These are phyloP conservation scores for Nissolia schottii DNA, from an alignment of 306 rosid species.

Conservation along the genomic window DNA sequence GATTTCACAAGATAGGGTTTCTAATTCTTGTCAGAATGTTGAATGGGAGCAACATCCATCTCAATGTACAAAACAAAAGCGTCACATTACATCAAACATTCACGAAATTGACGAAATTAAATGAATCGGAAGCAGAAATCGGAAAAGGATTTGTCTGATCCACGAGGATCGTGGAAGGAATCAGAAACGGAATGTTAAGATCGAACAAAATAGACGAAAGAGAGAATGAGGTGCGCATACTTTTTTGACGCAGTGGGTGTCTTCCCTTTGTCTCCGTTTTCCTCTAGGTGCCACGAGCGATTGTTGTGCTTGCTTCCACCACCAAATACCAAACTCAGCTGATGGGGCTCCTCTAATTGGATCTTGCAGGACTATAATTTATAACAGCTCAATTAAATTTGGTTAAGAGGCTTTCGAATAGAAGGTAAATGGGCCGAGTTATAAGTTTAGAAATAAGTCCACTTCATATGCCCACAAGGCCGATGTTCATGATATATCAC, in stretches of 20 bases:
- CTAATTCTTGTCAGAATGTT: neutral
- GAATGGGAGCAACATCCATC: neutral
- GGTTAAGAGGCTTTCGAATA: too few species aligned
- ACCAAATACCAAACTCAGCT: too few species aligned
- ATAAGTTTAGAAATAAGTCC: too few species aligned
- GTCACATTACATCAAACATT: conserved; percentile 1
- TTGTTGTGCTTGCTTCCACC: neutral
- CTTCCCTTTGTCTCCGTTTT: neutral
- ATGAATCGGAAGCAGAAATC: neutral
- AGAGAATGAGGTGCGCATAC: neutral
- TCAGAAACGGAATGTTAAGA: neutral
- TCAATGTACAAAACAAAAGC: conserved; percentile 18
- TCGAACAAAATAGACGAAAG: neutral
- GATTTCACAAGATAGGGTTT: neutral
- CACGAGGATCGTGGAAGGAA: neutral
- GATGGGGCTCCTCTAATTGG: too few species aligned
- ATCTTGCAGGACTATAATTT: too few species aligned
- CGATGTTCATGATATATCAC: too few species aligned
- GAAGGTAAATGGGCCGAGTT: too few species aligned
- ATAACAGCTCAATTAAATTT: too few species aligned
- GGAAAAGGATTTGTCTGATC: neutral
- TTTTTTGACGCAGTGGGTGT: neutral
- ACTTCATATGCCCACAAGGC: too few species aligned
- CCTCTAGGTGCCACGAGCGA: neutral
- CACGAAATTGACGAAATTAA: too few species aligned